Conservation (phyloP, 768 basidiomycete genomes). For the Baorangia bicolor region DNA sequence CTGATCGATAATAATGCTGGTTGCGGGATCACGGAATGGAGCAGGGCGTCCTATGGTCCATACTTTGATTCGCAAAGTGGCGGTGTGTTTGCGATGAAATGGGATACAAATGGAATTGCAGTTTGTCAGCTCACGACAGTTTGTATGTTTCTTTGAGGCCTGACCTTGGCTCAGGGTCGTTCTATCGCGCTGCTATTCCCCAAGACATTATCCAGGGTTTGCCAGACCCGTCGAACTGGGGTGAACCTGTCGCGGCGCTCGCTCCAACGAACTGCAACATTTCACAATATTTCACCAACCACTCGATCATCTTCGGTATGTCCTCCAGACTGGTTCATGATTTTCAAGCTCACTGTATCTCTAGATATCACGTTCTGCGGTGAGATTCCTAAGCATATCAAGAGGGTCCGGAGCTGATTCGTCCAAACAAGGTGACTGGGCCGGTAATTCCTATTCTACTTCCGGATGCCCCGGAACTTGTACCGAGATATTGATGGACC, state of each 20-base stretch:
- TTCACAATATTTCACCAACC: conserved; percentile 58
- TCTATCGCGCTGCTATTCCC: conserved; percentile 77
- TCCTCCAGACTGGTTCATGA: conserved; percentile 5
- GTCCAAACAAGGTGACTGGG: conserved; percentile 66
- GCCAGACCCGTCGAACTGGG: conserved; percentile 70
- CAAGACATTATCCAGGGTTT: conserved; percentile 58
- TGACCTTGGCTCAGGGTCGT: conserved; percentile 57
- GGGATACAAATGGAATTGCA: conserved; percentile 75
- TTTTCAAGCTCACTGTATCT: conserved; percentile 15
- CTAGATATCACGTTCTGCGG: conserved; percentile 84
- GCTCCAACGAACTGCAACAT: conserved; percentile 56
- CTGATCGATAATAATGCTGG: conserved; percentile 59
- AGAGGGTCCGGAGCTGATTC: conserved; percentile 4
- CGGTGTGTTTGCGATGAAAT: conserved; percentile 87
- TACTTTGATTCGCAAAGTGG: conserved; percentile 78
- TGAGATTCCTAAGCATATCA: conserved; percentile 29
- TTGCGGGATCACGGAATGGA: conserved; percentile 78
- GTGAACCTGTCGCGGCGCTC: conserved; percentile 61
- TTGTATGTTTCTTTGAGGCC: background rate
- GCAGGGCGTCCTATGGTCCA: conserved; percentile 79
- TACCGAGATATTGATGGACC: conserved; percentile 57
- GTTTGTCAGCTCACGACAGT: conserved; percentile 52
- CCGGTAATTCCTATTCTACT: conserved; percentile 75
- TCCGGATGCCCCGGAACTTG: conserved; percentile 78
- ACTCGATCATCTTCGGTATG: conserved; percentile 75